Evolutionary conservation across 1,284 basidiomycete genomes (phyloP).

Genomic region (Albatrellus sp.): DNA sequence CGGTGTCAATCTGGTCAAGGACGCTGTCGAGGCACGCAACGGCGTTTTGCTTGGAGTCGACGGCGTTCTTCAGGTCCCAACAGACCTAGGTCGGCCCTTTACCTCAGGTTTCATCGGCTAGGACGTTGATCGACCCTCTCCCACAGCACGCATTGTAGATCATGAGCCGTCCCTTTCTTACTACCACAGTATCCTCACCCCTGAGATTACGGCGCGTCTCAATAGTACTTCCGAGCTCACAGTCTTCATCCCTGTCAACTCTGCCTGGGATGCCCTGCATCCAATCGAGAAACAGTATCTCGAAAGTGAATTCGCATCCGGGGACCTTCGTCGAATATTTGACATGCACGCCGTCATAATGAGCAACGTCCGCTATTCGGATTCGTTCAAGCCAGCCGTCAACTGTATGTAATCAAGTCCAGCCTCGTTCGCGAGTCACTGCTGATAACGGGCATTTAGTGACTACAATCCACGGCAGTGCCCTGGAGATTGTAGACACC

Average conservation of each 20-base stretch:
- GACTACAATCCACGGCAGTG: slow-evolving; percentile 56
- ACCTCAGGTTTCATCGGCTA: not conserved
- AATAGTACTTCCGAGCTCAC: slow-evolving; percentile 67
- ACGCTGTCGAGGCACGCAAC: slow-evolving; percentile 47
- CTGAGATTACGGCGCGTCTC: slow-evolving; percentile 40
- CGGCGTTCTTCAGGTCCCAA: slow-evolving; percentile 67
- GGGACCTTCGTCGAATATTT: slow-evolving; percentile 69
- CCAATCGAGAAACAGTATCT: slow-evolving; percentile 72
- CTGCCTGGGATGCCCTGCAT: slow-evolving; percentile 61
- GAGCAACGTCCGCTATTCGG: slow-evolving; percentile 50
- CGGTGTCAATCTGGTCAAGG: slow-evolving; percentile 52
- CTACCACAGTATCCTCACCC: slow-evolving; percentile 53
- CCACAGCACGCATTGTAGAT: slow-evolving; percentile 42
- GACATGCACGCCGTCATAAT: slow-evolving; percentile 61
- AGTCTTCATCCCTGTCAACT: slow-evolving; percentile 79
- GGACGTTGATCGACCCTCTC: not conserved
- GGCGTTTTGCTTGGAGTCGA: slow-evolving; percentile 73
- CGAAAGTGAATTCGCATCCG: slow-evolving; percentile 72
- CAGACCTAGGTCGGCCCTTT: slow-evolving; percentile 49
- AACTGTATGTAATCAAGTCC: slow-evolving; percentile 34
- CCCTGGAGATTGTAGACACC: slow-evolving; percentile 45
- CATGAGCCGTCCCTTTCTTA: slow-evolving; percentile 55
- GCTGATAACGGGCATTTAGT: slow-evolving; percentile 29
- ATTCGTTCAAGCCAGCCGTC: slow-evolving; percentile 38
- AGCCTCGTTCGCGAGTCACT: not conserved